Evolutionary conservation across 331 rosid species (phyloP).

Genomic region (Cydonia oblonga): DNA sequence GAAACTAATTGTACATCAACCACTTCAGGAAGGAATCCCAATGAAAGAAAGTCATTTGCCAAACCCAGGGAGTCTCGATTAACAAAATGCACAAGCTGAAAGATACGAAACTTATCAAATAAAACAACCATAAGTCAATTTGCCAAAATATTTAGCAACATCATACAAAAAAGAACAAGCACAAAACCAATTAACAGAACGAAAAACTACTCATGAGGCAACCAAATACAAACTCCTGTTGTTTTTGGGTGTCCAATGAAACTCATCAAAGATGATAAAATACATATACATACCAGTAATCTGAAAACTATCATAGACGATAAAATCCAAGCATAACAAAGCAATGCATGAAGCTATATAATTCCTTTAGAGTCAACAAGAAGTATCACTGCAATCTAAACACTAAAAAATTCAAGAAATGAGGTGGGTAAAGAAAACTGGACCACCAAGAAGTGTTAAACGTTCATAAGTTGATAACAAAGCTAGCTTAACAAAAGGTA

Average conservation of each 20-base stretch:
- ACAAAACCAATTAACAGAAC: not conserved
- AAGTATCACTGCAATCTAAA: not conserved
- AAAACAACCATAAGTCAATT: slow-evolving; percentile 2
- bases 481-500: not conserved
- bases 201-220: not conserved
- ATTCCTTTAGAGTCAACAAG: not conserved
- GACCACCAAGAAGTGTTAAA: not conserved
- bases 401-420: not conserved
- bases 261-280: not conserved
- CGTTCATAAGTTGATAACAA: not conserved
- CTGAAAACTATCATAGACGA: not conserved
- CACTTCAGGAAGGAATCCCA: slow-evolving; percentile 95
- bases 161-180: not conserved
- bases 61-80: slow-evolving; percentile 92
- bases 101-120: slow-evolving; percentile 26
- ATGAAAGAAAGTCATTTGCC: slow-evolving; percentile 93
- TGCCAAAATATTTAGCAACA: not conserved
- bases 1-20: slow-evolving; percentile 56
- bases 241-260: not conserved
- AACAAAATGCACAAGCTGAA: slow-evolving; percentile 98
- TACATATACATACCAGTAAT: not conserved
- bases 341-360: not conserved
- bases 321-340: not conserved
- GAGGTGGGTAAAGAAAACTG: not conserved
- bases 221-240: not conserved